Conservation (phyloP, 257 asterid species). For the Mitragyna speciosa region DNA sequence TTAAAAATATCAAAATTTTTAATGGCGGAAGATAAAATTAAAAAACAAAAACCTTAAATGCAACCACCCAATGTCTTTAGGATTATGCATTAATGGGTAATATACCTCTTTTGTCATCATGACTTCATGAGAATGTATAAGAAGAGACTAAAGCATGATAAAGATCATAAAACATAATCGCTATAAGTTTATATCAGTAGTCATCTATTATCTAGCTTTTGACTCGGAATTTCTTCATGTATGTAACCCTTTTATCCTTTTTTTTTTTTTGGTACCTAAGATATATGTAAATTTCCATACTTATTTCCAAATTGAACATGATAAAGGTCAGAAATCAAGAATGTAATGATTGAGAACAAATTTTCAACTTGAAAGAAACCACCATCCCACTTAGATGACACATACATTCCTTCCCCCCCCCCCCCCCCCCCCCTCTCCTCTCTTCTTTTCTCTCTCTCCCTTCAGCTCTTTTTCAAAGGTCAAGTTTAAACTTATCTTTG, state of each 20-base stretch:
- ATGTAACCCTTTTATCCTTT: not conserved
- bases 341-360: constrained; percentile 26
- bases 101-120: not conserved
- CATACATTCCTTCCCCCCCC: constrained; percentile 14
- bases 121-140: constrained; percentile 7
- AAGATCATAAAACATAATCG: constrained; percentile 9
- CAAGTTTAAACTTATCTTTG: constrained; percentile 25
- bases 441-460: too few relatives aligned
- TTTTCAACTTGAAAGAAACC: constrained; percentile 22
- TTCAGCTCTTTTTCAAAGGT: not conserved
- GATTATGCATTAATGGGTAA: too few relatives aligned
- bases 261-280: not conserved
- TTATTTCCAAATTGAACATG: constrained; percentile 9
- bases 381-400: constrained; percentile 16
- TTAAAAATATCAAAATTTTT: too few relatives aligned
- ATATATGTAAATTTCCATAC: not conserved
- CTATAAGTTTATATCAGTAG: not conserved
- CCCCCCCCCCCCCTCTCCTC: too few relatives aligned
- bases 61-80: too few relatives aligned
- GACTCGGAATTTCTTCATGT: constrained; percentile 1
- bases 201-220: constrained; percentile 14
- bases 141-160: not conserved
- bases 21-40: too few relatives aligned
- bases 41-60: too few relatives aligned
- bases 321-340: constrained; percentile 17